These are phyloP conservation scores for Candida coquimbonensis DNA, from an alignment of 805 yeast species.

Conservation along the genomic window DNA sequence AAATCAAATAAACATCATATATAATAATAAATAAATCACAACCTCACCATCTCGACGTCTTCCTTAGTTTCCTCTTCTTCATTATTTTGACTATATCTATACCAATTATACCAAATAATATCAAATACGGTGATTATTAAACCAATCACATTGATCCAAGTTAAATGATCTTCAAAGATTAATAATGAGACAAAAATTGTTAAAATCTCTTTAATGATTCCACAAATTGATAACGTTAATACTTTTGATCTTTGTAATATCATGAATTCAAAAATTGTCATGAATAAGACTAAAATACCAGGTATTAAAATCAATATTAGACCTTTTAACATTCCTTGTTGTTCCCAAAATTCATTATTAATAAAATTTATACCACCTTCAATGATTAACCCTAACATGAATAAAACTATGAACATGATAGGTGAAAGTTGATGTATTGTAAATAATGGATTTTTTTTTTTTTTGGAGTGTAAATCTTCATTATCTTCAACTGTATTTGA, in stretches of 20 bases:
- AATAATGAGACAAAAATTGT: constrained; percentile 66
- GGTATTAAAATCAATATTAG: constrained; percentile 62
- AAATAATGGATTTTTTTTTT: constrained; percentile 61
- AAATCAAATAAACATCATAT: too few species aligned
- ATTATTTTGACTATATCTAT: constrained; percentile 34
- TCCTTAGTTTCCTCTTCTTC: not conserved
- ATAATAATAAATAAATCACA: too few species aligned
- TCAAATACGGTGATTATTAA: constrained; percentile 68
- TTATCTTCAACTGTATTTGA: not conserved
- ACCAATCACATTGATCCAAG: constrained; percentile 65
- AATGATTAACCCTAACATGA: constrained; percentile 53
- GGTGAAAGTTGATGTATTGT: constrained; percentile 85
- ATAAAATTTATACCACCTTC: constrained; percentile 62
- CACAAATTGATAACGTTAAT: constrained; percentile 81
- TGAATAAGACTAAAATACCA: constrained; percentile 78
- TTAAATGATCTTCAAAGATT: constrained; percentile 68
- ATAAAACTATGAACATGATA: constrained; percentile 60
- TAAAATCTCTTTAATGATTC: constrained; percentile 85
- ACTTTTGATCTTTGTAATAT: constrained; percentile 77
- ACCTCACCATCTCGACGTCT: not conserved
- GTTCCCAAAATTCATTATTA: constrained; percentile 53
- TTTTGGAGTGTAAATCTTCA: not conserved
- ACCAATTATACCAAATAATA: constrained; percentile 77
- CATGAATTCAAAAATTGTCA: constrained; percentile 85
- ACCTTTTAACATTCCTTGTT: constrained; percentile 51